phyloP scores from a whole-genome alignment of 2,329 filamentous ascomycete species.

The Fonsecaea pugnacius region DNA sequence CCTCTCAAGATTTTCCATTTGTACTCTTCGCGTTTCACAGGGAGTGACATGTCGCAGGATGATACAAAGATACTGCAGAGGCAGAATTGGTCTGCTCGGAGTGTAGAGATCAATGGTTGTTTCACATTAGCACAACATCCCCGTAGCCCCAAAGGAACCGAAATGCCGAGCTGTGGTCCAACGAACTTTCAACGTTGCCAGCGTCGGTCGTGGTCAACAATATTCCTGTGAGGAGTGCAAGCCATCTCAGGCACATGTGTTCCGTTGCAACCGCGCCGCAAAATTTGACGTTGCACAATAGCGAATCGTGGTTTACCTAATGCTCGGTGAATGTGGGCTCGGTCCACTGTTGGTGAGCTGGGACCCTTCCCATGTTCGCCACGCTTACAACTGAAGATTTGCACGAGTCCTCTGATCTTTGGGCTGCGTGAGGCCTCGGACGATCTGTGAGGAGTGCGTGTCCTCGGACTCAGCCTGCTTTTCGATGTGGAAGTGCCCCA shows the following conservation, averaged over 20 bases:
- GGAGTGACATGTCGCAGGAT: slow-evolving; percentile 4
- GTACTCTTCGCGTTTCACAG: slow-evolving; percentile 3
- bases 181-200: not conserved
- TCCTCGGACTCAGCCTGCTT: not conserved
- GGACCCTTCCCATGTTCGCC: not conserved
- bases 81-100: not conserved
- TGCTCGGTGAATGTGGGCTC: not conserved
- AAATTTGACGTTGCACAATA: no score
- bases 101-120: not conserved
- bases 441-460: not conserved
- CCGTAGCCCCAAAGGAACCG: not conserved
- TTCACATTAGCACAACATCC: not conserved
- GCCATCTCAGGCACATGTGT: not conserved
- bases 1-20: not conserved
- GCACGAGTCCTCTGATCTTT: not conserved
- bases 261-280: not conserved
- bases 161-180: not conserved
- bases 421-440: not conserved
- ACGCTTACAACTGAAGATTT: not conserved
- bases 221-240: not conserved
- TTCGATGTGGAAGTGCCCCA: not conserved
- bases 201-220: not conserved
- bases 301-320: not conserved
- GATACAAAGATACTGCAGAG: not conserved
- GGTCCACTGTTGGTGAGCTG: not conserved